Evolutionary conservation across 768 basidiomycete species (phyloP), one percentile per base, ranked within the genome.

Genomic region (Leccinum rimulosum): DNA sequence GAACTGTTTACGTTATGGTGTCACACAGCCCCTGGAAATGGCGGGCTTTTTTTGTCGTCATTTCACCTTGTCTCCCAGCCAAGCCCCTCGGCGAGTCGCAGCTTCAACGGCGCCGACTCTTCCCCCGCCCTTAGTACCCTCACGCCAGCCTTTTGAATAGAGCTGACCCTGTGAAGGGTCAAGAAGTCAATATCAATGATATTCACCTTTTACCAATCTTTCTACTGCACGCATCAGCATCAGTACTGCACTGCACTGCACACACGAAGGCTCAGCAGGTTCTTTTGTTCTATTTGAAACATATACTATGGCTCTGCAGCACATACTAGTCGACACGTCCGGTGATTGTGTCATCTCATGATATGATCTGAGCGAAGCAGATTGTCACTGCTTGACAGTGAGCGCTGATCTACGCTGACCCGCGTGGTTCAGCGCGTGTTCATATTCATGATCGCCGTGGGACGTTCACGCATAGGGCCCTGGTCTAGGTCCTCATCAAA

Each of bases 101-200:
- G 28, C 40, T 43, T 56, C 47, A 11, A 58, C 60, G 55, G 66
- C 63, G 61, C 66, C 66, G 66, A 67, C 52, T 14, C 49, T 55
- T 28, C 57, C 62, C 14, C 52, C 51, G 58, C 15, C 40, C 35
- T 33, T 17, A n/a, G 22, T 22, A n/a, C 4, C 54, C 56, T 36
- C 52, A 33, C 35, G 54, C 54, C 22, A 6, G 17, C 7, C 27
- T 43, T 15, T 56, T 35, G 14, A 1, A 3, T 11, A 6, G 17
- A 25, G 27, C 47, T 48, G 12, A 25, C 8, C 22, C 33, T 33
- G 11, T 33, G 33, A 22, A 25, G 33, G 15, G 40, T 40, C 17
- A 40, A 17, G 3, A 3, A 15, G 43, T 45, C 5, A 19, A 45
- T 19, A 11, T 45, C 19, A 10, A 11, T 10, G 43, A 11, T 10